A percentile compares a stretch with the other conserved stretches of the same genome.
Conservation (phyloP, 495 filamentous ascomycete genomes). For the Peziza echinospora region DNA sequence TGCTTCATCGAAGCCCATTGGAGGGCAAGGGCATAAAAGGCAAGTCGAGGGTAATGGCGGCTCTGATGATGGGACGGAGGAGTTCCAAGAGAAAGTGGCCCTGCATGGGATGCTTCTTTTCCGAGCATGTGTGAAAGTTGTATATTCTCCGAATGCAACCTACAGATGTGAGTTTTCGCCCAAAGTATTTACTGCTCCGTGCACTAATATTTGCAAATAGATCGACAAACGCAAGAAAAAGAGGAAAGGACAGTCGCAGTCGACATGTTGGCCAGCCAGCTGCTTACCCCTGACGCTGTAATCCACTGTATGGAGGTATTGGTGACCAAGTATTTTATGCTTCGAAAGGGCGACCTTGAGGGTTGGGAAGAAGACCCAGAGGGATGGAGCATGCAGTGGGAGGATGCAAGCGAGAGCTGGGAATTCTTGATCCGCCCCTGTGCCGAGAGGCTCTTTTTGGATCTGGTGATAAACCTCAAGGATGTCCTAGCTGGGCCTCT, state of each 20-base stretch:
- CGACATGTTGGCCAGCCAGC: conserved; percentile 37
- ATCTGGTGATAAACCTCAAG: conserved; percentile 72
- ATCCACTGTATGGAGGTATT: conserved; percentile 58
- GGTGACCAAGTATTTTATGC: conserved; percentile 71
- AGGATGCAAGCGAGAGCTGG: conserved; percentile 55
- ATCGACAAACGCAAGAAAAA: conserved; percentile 31
- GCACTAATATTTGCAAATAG: conserved; percentile 5
- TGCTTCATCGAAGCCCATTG: conserved; percentile 26
- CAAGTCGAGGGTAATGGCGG: conserved; percentile 27
- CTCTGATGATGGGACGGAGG: conserved; percentile 25
- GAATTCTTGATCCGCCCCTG: conserved; percentile 79
- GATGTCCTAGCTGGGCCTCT: conserved; percentile 52
- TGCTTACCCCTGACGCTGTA: conserved; percentile 56
- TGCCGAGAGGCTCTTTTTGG: conserved; percentile 80
- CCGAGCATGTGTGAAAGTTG: conserved; percentile 64
- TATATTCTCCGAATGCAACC: conserved; percentile 52
- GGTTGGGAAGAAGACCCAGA: conserved; percentile 86
- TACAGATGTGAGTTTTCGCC: conserved; percentile 36
- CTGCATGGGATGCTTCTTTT: conserved; percentile 64
- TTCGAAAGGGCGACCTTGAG: conserved; percentile 61
- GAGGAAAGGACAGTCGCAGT: conserved; percentile 35
- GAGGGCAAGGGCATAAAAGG: conserved; percentile 28
- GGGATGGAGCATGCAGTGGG: conserved; percentile 74
- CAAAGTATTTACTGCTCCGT: background rate
- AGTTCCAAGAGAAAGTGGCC: conserved; percentile 49